Percentiles rank a stretch among this genome's conserved stretches.
Conservation (phyloP, 2,329 filamentous ascomycete genomes). For the Alternaria sp. region DNA sequence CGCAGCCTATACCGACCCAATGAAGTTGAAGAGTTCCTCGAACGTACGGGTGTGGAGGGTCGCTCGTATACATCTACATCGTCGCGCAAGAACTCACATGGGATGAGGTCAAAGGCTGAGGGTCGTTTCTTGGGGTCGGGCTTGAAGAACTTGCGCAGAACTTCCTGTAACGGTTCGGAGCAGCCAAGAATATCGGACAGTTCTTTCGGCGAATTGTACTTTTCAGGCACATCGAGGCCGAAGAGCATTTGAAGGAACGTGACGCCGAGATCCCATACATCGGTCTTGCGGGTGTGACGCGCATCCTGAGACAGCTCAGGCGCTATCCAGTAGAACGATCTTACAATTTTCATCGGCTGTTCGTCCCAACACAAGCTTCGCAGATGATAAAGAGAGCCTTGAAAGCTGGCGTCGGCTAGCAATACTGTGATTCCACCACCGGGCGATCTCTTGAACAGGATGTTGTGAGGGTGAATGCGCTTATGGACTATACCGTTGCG, state of each 20-base stretch:
- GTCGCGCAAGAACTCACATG: conserved; percentile 62
- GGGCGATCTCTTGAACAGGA: conserved; percentile 74
- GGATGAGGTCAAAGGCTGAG: conserved; percentile 75
- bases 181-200: conserved; percentile 74
- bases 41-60: conserved; percentile 42
- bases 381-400: conserved; percentile 70
- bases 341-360: conserved; percentile 64
- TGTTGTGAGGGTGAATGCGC: conserved; percentile 78
- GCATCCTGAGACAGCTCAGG: conserved; percentile 73
- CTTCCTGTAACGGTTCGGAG: conserved; percentile 76
- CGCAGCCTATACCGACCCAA: conserved; percentile 40
- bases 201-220: conserved; percentile 78
- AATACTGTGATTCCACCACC: conserved; percentile 73
- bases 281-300: conserved; percentile 72
- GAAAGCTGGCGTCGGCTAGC: conserved; percentile 75
- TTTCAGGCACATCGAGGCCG: conserved; percentile 75
- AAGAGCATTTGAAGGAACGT: conserved; percentile 94
- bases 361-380: conserved; percentile 59
- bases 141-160: conserved; percentile 84
- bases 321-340: conserved; percentile 82
- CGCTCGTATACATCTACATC: conserved; percentile 53
- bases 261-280: conserved; percentile 94
- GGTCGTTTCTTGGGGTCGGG: conserved; percentile 82
- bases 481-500: conserved; percentile 83
- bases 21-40: conserved; percentile 47